Base-by-base conservation (phyloP, 139 green algal genomes). In the Chlamydomonas urium region DNA sequence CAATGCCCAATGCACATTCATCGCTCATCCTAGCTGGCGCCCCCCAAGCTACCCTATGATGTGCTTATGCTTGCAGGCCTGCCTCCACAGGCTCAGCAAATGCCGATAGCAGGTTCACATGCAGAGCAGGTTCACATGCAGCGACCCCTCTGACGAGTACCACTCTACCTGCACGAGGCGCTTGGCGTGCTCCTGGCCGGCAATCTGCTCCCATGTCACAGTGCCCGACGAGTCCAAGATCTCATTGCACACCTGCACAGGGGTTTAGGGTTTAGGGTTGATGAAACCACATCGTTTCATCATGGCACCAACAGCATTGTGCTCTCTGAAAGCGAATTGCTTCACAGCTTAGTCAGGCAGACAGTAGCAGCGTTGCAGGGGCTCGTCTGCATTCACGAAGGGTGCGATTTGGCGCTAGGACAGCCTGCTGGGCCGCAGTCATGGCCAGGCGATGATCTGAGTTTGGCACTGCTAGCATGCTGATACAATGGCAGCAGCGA, bases 111-210 rank as follows among this genome's bases (percentile, higher is more conserved):
- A n/a, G 36, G n/a, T n/a, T n/a, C n/a, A n/a, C n/a, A n/a, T n/a
- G n/a, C n/a, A n/a, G n/a, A n/a, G n/a, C n/a, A n/a, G n/a, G n/a
- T n/a, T n/a, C n/a, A n/a, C n/a, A n/a, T n/a, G n/a, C n/a, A n/a
- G n/a, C n/a, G n/a, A n/a, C n/a, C n/a, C n/a, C n/a, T n/a, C n/a
- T n/a, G n/a, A n/a, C n/a, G n/a, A n/a, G n/a, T n/a, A n/a, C n/a
- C 95, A 78, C 95, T n/a, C n/a, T n/a, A n/a, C n/a, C n/a, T n/a
- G 86, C 57, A 98, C 82, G 59, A 96, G 80, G 42, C 82, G 57
- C 83, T 97, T 97, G 57, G 90, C 90, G 1, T 79, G 66, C 6
- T 92, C 79, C 72, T 93, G 89, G 3, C 87, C 91, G 37, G 87
- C 89, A 56, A 95, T 92, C 76, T 92, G 87, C 1, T 85, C 81